Evolutionary conservation across 2,329 filamentous ascomycete genomes (phyloP).

Genomic region (Penicillium sp.): DNA sequence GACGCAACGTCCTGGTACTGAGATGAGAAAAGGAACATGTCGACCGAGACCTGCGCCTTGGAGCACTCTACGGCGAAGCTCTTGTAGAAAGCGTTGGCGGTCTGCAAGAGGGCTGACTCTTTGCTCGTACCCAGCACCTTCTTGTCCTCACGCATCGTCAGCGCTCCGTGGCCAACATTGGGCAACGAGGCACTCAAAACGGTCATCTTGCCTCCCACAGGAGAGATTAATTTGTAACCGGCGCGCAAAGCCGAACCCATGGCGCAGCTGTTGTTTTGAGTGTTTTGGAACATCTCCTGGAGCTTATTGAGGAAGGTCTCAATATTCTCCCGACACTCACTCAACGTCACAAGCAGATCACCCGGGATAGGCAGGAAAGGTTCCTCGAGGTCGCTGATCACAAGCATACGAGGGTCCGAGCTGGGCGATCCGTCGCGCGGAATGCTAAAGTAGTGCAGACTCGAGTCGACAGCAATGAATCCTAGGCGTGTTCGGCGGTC

Average conservation of each 20-base stretch:
- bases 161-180: conserved; percentile 80
- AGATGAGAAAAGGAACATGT: conserved; percentile 95
- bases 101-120: conserved; percentile 80
- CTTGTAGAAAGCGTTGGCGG: conserved; percentile 95
- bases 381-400: conserved; percentile 91
- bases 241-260: conserved; percentile 91
- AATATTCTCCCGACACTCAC: conserved; percentile 83
- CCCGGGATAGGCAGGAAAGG: conserved; percentile 92
- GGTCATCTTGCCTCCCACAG: conserved; percentile 89
- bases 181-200: conserved; percentile 86
- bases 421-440: conserved; percentile 81
- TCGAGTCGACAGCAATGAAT: conserved; percentile 92
- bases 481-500: conserved; percentile 87
- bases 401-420: conserved; percentile 81
- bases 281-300: conserved; percentile 94
- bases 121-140: conserved; percentile 91
- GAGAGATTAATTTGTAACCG: conserved; percentile 91
- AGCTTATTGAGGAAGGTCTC: conserved; percentile 86
- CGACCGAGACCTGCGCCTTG: conserved; percentile 96
- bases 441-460: conserved; percentile 92
- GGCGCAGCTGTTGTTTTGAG: conserved; percentile 79
- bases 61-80: conserved; percentile 98
- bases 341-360: conserved; percentile 82
- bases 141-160: conserved; percentile 93
- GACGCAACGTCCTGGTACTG: conserved; percentile 97